These are phyloP conservation scores for Pythium grandisporangium DNA, from an alignment of 352 stramenopile genomes.

Conservation along the genomic window DNA sequence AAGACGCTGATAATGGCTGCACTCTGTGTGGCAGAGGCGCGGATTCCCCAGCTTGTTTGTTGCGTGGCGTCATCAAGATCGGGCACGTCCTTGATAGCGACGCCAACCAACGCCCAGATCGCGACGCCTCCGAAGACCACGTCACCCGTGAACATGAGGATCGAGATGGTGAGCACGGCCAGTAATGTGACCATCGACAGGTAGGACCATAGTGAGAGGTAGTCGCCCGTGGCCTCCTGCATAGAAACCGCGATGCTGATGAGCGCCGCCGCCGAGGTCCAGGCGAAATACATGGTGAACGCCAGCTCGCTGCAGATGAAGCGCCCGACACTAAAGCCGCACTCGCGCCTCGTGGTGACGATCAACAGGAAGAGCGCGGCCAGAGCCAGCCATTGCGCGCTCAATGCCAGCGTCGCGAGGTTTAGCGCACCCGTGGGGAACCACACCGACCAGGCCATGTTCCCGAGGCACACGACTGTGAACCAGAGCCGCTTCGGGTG, in stretches of 20 bases:
- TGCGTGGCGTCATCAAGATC: conserved; percentile 25
- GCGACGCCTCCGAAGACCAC: conserved; percentile 49
- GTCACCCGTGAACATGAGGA: conserved; percentile 46
- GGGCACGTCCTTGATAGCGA: conserved; percentile 41
- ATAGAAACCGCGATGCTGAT: conserved; percentile 58
- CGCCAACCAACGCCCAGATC: conserved; percentile 51
- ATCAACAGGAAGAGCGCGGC: conserved; percentile 50
- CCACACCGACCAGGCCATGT: conserved; percentile 61
- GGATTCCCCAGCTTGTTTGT: conserved; percentile 49
- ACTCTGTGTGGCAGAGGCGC: conserved; percentile 44
- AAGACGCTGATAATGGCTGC: conserved; percentile 49
- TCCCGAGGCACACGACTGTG: conserved; percentile 47
- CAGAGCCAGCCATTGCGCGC: conserved; percentile 54
- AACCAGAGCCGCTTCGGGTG: conserved; percentile 50
- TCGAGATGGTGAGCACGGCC: conserved; percentile 36
- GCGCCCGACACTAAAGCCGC: conserved; percentile 30
- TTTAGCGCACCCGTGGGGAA: conserved; percentile 65
- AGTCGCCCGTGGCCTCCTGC: conserved; percentile 36
- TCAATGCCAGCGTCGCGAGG: conserved; percentile 33
- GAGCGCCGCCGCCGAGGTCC: conserved; percentile 55
- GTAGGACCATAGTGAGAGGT: conserved; percentile 46
- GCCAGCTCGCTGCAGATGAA: conserved; percentile 54
- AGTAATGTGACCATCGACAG: conserved; percentile 46
- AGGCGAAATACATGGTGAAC: conserved; percentile 63
- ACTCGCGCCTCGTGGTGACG: conserved; percentile 23